Conservation (phyloP, 257 asterid genomes). For the Nicotiana obtusifolia region DNA sequence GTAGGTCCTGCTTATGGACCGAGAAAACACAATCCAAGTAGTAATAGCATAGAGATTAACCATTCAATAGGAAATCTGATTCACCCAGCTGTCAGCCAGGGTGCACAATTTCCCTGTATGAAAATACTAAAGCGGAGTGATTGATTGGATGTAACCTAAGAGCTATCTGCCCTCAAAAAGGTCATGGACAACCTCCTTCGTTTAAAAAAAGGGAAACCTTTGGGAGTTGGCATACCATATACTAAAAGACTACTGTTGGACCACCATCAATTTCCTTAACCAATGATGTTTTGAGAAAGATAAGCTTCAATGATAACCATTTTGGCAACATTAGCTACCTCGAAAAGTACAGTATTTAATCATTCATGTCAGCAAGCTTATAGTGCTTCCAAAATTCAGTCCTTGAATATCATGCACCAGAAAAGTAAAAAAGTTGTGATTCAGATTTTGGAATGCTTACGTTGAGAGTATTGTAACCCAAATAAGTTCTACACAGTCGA, state of each 20-base stretch:
- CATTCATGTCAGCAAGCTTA: not conserved
- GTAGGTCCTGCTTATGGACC: not conserved
- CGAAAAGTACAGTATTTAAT: not conserved
- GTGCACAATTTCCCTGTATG: not conserved
- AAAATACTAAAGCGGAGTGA: not conserved
- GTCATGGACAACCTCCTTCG: not conserved
- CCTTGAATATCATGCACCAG: not conserved
- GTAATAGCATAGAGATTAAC: not conserved
- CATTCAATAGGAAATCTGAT: not conserved
- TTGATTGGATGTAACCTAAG: not conserved
- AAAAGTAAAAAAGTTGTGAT: not conserved
- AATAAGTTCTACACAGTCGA: conserved; percentile 47
- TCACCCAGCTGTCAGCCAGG: not conserved
- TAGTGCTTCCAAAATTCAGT: not conserved
- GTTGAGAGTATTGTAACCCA: conserved; percentile 55
- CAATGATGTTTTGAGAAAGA: not conserved
- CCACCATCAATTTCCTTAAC: conserved; percentile 1
- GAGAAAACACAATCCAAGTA: not conserved
- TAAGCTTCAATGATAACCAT: not conserved
- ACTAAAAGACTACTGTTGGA: not conserved
- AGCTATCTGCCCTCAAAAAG: not conserved
- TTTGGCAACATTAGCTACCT: not conserved
- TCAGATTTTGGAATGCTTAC: conserved; percentile 20
- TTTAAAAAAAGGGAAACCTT: not conserved
- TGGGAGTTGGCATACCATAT: not conserved